Percentiles rank a stretch among this genome's conserved stretches.
These are phyloP conservation scores for Candida sphagnicola DNA, from an alignment of 805 yeast genomes.

Conservation along the genomic window DNA sequence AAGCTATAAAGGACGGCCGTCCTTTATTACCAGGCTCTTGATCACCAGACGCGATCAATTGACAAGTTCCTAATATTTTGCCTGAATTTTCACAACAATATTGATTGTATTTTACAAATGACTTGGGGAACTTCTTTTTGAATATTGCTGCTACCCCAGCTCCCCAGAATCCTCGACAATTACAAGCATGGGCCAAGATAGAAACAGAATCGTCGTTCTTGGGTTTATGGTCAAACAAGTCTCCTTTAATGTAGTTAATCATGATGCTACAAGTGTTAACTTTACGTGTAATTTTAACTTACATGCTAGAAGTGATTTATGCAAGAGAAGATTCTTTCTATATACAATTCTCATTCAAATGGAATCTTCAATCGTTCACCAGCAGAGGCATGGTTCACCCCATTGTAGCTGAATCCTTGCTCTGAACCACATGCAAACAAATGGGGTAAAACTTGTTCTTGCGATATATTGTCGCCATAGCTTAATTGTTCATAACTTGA, in stretches of 20 bases:
- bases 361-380: conserved; percentile 20
- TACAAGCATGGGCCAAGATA: conserved; percentile 74
- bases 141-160: conserved; percentile 74
- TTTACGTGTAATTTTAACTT: neutral
- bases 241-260: conserved; percentile 52
- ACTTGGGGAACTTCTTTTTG: conserved; percentile 48
- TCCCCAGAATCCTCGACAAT: conserved; percentile 78
- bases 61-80: conserved; percentile 52
- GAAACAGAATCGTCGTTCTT: conserved; percentile 24
- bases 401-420: conserved; percentile 24
- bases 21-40: conserved; percentile 28
- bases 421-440: conserved; percentile 33
- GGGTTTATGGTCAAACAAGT: conserved; percentile 41
- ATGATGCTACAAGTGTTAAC: conserved; percentile 19
- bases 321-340: neutral
- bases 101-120: conserved; percentile 46
- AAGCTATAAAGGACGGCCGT: conserved; percentile 42
- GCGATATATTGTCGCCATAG: conserved; percentile 9
- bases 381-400: conserved; percentile 22
- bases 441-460: conserved; percentile 9
- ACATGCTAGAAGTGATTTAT: too few relatives aligned
- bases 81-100: conserved; percentile 33
- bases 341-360: conserved; percentile 3
- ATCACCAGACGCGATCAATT: conserved; percentile 34
- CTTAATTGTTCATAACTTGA: conserved; percentile 27